Conservation (phyloP, 768 basidiomycete species). For the Candolleomyces aberdarensis region DNA sequence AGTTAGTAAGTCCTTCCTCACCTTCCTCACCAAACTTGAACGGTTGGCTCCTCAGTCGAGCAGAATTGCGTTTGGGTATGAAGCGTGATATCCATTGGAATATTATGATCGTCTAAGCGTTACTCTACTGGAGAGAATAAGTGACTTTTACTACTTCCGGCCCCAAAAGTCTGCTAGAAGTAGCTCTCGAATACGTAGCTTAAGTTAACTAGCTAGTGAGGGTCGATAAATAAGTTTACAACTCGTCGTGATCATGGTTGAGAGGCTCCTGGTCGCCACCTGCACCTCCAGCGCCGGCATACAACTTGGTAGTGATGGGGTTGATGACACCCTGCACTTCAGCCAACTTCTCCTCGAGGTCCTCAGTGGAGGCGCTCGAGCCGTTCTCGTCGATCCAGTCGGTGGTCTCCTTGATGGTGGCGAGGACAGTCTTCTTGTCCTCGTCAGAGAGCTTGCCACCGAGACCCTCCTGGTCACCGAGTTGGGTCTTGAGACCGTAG, state of each 20-base stretch:
- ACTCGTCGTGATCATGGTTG: slow-evolving; percentile 43
- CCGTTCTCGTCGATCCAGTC: slow-evolving; percentile 93
- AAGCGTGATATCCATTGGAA: background rate
- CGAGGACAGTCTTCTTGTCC: slow-evolving; percentile 81
- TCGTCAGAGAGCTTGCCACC: slow-evolving; percentile 83
- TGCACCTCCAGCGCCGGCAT: slow-evolving; percentile 37
- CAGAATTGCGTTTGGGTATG: background rate
- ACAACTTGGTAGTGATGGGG: slow-evolving; percentile 86
- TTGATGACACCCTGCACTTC: slow-evolving; percentile 74
- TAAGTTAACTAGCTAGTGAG: background rate
- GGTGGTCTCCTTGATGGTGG: slow-evolving; percentile 80
- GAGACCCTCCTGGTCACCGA: slow-evolving; percentile 84
- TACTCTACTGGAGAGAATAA: background rate
- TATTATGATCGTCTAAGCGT: background rate
- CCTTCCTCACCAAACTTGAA: no score
- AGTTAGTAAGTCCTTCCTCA: no score
- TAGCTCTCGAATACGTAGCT: background rate
- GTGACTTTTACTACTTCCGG: no score
- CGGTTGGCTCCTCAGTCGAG: no score
- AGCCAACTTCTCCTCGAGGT: slow-evolving; percentile 87
- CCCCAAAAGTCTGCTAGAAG: no score
- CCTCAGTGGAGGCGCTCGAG: slow-evolving; percentile 72
- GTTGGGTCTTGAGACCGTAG: slow-evolving; percentile 84
- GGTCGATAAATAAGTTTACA: slow-evolving; percentile 27
- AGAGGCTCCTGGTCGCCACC: slow-evolving; percentile 39